Evolutionary conservation across 805 yeast species (phyloP), one percentile per base, ranked within the genome.

Genomic region (Saccharomycopsis sp.): DNA sequence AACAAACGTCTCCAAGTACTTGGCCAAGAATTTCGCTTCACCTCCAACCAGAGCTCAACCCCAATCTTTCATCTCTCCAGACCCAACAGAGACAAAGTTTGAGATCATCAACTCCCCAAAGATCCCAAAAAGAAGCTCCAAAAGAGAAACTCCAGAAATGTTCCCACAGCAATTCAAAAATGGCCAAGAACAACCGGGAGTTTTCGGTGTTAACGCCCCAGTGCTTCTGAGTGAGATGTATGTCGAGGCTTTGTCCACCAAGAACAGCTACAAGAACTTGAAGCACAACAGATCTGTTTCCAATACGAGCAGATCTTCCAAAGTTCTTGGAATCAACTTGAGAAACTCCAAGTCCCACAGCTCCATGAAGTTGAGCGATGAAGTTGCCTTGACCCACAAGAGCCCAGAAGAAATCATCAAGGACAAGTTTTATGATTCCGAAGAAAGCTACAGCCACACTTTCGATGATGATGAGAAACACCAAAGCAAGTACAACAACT

Each of bases 51-150:
- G 30, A 23, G 13, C 38, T 18, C n/a, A n/a, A n/a, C n/a, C n/a
- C n/a, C 13, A 25, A 33, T 22, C 36, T 25, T 20, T 33, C 23
- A 17, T 25, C 36, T 16, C 36, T 30, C 4, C n/a, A n/a, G n/a
- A n/a, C n/a, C 22, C 42, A 18, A 17, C 30, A 12, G 17, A 22
- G 13, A 23, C 38, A 16, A 17, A 37, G 18, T 38, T 34, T 25
- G 18, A 40, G 21, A 36, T 38, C 10, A 36, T 34, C 20, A 42
- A 39, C 20, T 42, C 46, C 10, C 47, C 46, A 29, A 25, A 21
- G 6, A 42, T 46, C n/a, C 49, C 46, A 21, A 42, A 39, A 19
- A 36, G 47, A 33, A 39, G 46, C 25, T 39, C 41, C 26, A 46
- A 43, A 25, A 38, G 46, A 31, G 20, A 25, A 5, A 27, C 18